Evolutionary conservation across 345 rosid genomes (phyloP).

Genomic region (Eucalyptus virginea): DNA sequence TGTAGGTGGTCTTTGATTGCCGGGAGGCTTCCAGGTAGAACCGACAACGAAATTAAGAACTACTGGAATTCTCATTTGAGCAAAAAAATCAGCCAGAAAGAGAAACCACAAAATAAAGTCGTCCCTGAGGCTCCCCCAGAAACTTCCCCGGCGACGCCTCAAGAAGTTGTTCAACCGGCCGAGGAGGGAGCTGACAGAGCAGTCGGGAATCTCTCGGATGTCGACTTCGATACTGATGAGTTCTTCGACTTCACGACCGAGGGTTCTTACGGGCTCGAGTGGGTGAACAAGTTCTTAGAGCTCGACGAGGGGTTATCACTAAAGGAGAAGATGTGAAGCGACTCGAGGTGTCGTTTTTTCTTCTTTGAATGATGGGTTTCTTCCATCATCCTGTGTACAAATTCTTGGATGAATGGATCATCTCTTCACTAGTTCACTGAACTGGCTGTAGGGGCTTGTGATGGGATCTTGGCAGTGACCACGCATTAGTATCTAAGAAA

Average conservation of each 20-base stretch:
- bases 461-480: neutral
- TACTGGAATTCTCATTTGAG: constrained; percentile 70
- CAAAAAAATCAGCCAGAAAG: constrained; percentile 25
- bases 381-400: neutral
- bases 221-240: constrained; percentile 11
- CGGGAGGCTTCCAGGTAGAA: constrained; percentile 63
- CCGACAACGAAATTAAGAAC: constrained; percentile 63
- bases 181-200: neutral
- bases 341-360: neutral
- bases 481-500: neutral
- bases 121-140: neutral
- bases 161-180: neutral
- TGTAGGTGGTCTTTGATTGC: constrained; percentile 60
- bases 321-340: neutral
- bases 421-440: neutral
- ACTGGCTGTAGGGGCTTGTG: neutral
- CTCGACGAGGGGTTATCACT: constrained; percentile 12
- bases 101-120: neutral
- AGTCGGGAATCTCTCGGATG: neutral
- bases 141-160: neutral
- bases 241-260: constrained; percentile 24
- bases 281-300: constrained; percentile 30
- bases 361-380: neutral
- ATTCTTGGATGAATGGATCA: neutral
- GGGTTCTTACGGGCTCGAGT: constrained; percentile 23